Conservation (phyloP, 192 early-diverging fungal genomes). For the Coemansia sp. region DNA sequence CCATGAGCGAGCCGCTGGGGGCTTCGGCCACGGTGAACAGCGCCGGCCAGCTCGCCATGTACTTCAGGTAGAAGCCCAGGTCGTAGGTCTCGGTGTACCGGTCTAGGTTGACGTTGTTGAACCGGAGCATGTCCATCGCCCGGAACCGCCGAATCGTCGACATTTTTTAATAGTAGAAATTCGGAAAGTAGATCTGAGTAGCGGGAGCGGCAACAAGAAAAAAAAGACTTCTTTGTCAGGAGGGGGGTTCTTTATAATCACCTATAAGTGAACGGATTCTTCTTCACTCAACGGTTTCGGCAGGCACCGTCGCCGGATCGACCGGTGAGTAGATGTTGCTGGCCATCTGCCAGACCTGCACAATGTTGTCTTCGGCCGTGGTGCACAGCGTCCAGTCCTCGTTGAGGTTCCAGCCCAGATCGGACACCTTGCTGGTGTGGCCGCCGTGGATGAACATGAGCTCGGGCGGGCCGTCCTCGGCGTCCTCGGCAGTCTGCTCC, state of each 20-base stretch:
- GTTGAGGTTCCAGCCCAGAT: conserved; percentile 93
- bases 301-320: conserved; percentile 31
- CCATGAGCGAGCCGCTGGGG: conserved; percentile 68
- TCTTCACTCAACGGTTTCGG: conserved; percentile 25
- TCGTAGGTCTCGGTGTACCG: conserved; percentile 94
- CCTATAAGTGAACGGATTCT: neutral
- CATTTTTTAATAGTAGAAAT: conserved; percentile 38
- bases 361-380: conserved; percentile 94
- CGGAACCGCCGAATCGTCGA: conserved; percentile 59
- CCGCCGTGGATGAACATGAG: conserved; percentile 98
- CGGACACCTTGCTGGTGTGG: conserved; percentile 93
- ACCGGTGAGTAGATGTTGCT: conserved; percentile 53
- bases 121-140: conserved; percentile 88
- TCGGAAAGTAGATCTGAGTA: too few species aligned
- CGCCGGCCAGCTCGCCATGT: conserved; percentile 92
- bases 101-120: conserved; percentile 96
- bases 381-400: conserved; percentile 92
- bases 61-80: conserved; percentile 88
- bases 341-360: conserved; percentile 99
- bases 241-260: too few species aligned
- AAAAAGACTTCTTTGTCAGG: too few species aligned
- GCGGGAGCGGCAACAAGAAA: too few species aligned
- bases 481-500: conserved; percentile 90
- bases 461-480: conserved; percentile 97
- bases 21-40: conserved; percentile 83